Evolutionary conservation across 495 filamentous ascomycete species (phyloP).

Genomic region (Lepraria neglecta): DNA sequence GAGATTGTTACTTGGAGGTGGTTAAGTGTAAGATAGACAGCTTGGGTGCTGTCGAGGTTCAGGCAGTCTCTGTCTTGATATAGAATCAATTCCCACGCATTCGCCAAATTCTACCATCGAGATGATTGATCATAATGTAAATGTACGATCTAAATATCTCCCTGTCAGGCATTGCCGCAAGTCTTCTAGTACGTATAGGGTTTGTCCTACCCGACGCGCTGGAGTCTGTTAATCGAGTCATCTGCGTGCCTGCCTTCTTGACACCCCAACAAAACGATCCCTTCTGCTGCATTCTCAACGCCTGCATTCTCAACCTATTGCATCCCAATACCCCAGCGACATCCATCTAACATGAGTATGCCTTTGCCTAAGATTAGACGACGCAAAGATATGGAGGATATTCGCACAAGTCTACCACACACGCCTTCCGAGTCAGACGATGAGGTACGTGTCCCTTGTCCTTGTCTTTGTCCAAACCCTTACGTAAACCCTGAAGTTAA

Average conservation of each 20-base stretch:
- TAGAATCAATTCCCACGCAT: too few relatives aligned
- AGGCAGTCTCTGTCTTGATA: too few relatives aligned
- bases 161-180: too few relatives aligned
- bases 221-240: neutral
- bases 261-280: neutral
- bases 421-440: neutral
- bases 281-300: neutral
- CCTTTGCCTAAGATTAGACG: neutral
- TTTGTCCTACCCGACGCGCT: too few relatives aligned
- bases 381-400: neutral
- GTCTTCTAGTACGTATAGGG: too few relatives aligned
- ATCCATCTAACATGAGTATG: neutral
- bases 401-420: constrained; percentile 1
- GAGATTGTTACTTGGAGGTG: too few relatives aligned
- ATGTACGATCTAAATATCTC: too few relatives aligned
- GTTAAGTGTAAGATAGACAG: too few relatives aligned
- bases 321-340: neutral
- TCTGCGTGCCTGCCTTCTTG: neutral
- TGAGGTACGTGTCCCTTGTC: constrained; percentile 1
- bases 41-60: too few relatives aligned
- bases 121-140: too few relatives aligned
- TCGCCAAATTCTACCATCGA: too few relatives aligned
- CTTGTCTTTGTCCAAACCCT: neutral
- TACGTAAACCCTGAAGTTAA: neutral
- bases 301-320: neutral